phyloP scores from a whole-genome alignment of 1,284 basidiomycete species.

The Sutorius eximius region DNA sequence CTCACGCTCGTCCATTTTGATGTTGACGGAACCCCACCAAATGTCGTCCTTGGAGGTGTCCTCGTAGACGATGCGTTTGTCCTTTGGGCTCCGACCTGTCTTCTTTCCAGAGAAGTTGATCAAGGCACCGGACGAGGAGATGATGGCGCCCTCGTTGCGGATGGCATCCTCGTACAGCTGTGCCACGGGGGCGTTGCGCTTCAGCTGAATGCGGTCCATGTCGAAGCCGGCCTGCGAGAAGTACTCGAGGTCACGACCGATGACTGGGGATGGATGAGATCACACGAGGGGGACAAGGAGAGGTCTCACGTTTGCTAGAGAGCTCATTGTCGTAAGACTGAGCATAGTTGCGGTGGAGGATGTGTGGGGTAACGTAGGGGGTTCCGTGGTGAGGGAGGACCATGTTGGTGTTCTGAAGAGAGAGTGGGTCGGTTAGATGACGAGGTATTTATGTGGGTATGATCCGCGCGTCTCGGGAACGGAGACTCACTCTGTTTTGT shows the following conservation, averaged over 20 bases:
- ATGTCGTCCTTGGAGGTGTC: conserved; percentile 97
- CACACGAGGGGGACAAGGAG: not conserved
- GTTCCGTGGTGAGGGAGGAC: conserved; percentile 58
- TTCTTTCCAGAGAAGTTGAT: conserved; percentile 99
- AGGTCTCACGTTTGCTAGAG: conserved; percentile 53
- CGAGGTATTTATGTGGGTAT: conserved; percentile 15
- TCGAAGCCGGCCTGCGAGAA: conserved; percentile 99
- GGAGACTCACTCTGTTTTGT: conserved; percentile 25
- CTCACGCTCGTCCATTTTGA: conserved; percentile 97
- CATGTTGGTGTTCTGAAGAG: conserved; percentile 40
- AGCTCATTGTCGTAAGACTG: conserved; percentile 66
- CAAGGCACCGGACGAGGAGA: conserved; percentile 92
- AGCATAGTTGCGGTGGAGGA: conserved; percentile 80
- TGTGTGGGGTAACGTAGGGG: conserved; percentile 82
- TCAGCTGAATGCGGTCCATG: conserved; percentile 85
- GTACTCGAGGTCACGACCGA: conserved; percentile 92
- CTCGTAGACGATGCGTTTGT: conserved; percentile 99
- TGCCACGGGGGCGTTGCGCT: conserved; percentile 95
- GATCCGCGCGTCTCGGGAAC: conserved; percentile 29
- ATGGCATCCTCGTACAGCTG: conserved; percentile 98
- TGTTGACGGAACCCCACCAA: conserved; percentile 99
- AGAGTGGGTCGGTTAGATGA: conserved; percentile 7
- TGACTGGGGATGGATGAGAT: conserved; percentile 49
- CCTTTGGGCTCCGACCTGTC: conserved; percentile 97
- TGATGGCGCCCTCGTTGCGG: conserved; percentile 96